Evolutionary conservation across 768 basidiomycete genomes (phyloP), one percentile per base, ranked within the genome.

Genomic region (Dacryopinax primogenitus): DNA sequence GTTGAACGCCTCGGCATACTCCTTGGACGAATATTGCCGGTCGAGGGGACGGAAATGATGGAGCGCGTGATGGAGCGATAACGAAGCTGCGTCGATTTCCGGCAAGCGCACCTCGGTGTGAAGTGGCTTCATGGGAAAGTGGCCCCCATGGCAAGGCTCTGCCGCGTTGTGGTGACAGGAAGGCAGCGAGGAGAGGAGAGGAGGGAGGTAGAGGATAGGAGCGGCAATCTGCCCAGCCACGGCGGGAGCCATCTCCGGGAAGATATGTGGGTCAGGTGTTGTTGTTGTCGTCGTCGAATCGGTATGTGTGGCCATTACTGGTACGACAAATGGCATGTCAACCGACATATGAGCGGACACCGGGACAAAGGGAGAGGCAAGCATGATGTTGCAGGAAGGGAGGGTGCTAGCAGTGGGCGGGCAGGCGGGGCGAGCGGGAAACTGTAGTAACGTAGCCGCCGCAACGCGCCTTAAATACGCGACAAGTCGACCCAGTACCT

Each of bases 1-100:
- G 74, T 96, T 96, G 79, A 98, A 98, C 1, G 90, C 88, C 30
- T 84, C 78, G 1, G 76, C 76, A 70, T 95, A 98, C 3, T 84
- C 78, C 2, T 74, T 74, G 11, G 67, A 70, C 0, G 91, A 86
- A 68, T 95, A 96, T 34, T 83, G 15, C 72, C 72, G 7, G 78
- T 81, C 37, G 77, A 70, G 16, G 0, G 90, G 90, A 23, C 71
- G 78, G 76, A 96, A 93, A 58, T 79, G 73, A 70, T 94, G 90
- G 41, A 96, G 76, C 0, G 90, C 89, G 73, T 85, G 87, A 74
- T 97, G 94, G 7, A 97, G 77, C 0, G 88, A 87, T 33, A 94
- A 74, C 6, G 91, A 92, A 1, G 82, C 86, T 0, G 87, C 83
- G 72, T 96, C 92, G 33, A 96, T 93, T 69, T 87, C 77, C 0